These are phyloP conservation scores for Alternaria conjuncta DNA, from an alignment of 2,329 filamentous ascomycete genomes.

Conservation along the genomic window DNA sequence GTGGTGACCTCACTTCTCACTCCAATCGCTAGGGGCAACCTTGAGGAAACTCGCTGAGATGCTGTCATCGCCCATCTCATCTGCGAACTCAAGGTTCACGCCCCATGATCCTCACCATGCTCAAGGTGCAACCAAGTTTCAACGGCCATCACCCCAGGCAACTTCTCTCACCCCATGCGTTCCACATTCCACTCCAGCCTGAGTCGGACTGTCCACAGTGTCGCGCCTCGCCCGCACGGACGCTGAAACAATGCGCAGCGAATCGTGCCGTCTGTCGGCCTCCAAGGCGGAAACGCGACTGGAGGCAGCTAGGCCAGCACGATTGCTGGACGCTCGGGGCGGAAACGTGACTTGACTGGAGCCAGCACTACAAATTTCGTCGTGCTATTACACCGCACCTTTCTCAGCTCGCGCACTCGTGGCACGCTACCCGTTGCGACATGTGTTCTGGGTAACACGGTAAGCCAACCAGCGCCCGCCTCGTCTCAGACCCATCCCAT, in stretches of 20 bases:
- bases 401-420: background rate
- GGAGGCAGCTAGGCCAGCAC: slow-evolving; percentile 23
- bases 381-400: background rate
- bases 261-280: slow-evolving; percentile 23
- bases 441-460: slow-evolving; percentile 1
- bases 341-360: slow-evolving; percentile 20
- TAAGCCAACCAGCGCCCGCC: background rate
- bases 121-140: slow-evolving; percentile 1
- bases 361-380: slow-evolving; percentile 10
- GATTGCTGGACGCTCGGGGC: background rate
- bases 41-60: background rate
- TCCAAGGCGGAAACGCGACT: slow-evolving; percentile 21
- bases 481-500: slow-evolving; percentile 2
- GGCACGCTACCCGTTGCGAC: slow-evolving; percentile 8
- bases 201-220: background rate
- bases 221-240: slow-evolving; percentile 20
- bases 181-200: slow-evolving; percentile 17
- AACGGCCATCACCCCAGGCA: background rate
- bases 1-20: slow-evolving; percentile 3
- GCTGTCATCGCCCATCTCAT: background rate
- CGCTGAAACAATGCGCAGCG: slow-evolving; percentile 29
- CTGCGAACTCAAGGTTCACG: background rate
- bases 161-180: slow-evolving; percentile 25
- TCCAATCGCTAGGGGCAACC: slow-evolving; percentile 2
- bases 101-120: background rate